Evolutionary conservation across 768 basidiomycete genomes (phyloP), one percentile per base, ranked within the genome.

Genomic region (Epithele typhae): DNA sequence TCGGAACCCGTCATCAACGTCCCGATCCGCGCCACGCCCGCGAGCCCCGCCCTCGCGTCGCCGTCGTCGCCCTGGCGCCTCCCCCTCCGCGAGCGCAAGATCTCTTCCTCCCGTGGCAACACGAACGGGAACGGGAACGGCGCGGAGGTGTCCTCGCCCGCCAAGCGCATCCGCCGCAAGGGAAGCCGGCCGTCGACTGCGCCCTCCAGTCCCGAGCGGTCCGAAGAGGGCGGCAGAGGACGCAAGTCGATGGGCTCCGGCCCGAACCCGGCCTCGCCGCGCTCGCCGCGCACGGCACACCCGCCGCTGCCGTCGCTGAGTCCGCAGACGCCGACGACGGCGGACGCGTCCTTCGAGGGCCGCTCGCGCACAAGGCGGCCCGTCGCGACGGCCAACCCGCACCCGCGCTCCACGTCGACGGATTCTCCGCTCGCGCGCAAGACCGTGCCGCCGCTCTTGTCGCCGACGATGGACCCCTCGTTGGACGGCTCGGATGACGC

Each of bases 101-200:
- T 46, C 18, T 57, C 55, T n/a, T 22, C 37, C 11, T n/a, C 52
- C 11, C 37, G 42, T 33, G 32, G 42, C 21, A 38, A 15, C 5
- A 32, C n/a, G 15, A n/a, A n/a, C n/a, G n/a, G n/a, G n/a, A n/a
- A n/a, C n/a, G n/a, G n/a, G n/a, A n/a, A n/a, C n/a, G n/a, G n/a
- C n/a, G n/a, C n/a, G n/a, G n/a, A n/a, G n/a, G n/a, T n/a, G n/a
- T 15, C 18, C 1, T 41, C 40, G 25, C 40, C 40, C 7, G 25
- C 40, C 3, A 43, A 35, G 34, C 42, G 42, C 6, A 25, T 5
- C 18, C 43, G 39, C 2, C 52, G 44, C 24, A 48, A 44, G 32
- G 42, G 48, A 24, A 39, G 38, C 14, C 52, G 56, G 5, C 56
- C 60, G 18, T 71, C 77, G 5, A 78, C 77, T 10, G 73, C 77